Evolutionary conservation across 1,284 basidiomycete genomes (phyloP).

Genomic region (Melampsora larici-populina): DNA sequence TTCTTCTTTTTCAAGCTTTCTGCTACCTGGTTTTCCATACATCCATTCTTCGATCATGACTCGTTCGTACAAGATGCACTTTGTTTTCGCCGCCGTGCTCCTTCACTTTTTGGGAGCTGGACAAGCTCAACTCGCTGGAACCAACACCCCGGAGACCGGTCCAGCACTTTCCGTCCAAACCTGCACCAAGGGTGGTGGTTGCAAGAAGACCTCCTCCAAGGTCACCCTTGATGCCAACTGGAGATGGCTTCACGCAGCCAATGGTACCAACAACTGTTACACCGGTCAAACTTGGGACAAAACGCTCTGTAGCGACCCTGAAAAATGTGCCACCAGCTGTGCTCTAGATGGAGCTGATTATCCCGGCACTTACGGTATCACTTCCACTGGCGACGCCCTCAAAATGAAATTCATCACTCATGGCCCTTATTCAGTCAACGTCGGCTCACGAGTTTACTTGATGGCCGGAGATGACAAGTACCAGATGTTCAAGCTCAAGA

Average conservation of each 20-base stretch:
- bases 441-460: constrained; percentile 9
- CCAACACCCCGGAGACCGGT: neutral
- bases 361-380: constrained; percentile 5
- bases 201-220: neutral
- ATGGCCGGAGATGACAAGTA: constrained; percentile 10
- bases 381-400: constrained; percentile 5
- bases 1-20: neutral
- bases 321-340: constrained; percentile 20
- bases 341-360: constrained; percentile 12
- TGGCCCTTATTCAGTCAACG: neutral
- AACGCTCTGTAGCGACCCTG: constrained; percentile 13
- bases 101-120: too few relatives aligned
- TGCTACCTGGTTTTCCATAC: neutral
- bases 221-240: constrained; percentile 25
- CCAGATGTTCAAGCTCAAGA: constrained; percentile 20
- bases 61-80: too few relatives aligned
- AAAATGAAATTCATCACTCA: constrained; percentile 2
- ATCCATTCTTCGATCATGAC: too few relatives aligned
- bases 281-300: constrained; percentile 11
- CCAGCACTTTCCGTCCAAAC: neutral
- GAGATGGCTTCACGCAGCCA: neutral
- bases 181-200: neutral
- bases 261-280: constrained; percentile 6
- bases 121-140: neutral
- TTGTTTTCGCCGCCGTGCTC: too few relatives aligned